A percentile compares a stretch with the other conserved stretches of the same genome.
phyloP scores from a whole-genome alignment of 257 asterid species.

The Nicotiana sylvestris region DNA sequence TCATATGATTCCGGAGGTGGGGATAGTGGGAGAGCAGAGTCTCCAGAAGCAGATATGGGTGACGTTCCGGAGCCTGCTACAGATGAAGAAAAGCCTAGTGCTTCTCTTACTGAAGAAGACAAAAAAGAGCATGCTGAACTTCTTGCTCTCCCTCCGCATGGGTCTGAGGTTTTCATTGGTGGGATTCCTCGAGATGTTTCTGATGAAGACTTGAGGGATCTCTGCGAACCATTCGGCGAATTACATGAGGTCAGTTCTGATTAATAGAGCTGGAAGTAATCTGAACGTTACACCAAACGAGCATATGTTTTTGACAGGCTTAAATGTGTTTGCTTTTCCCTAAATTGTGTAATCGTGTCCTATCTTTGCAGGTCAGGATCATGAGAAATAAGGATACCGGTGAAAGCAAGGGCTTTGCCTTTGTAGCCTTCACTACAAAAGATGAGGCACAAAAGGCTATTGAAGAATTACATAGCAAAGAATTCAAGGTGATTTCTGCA shows the following conservation, averaged over 20 bases:
- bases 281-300: background rate
- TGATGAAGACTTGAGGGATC: constrained; percentile 76
- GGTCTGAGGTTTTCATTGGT: constrained; percentile 91
- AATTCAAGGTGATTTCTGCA: constrained; percentile 60
- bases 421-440: constrained; percentile 78
- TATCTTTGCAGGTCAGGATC: constrained; percentile 67
- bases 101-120: constrained; percentile 34
- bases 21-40: constrained; percentile 53
- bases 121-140: constrained; percentile 54
- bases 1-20: constrained; percentile 49
- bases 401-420: constrained; percentile 95
- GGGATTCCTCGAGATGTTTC: constrained; percentile 82
- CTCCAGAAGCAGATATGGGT: constrained; percentile 38
- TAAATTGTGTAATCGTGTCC: constrained; percentile 6
- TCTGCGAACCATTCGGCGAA: constrained; percentile 76
- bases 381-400: constrained; percentile 93
- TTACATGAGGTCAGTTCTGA: constrained; percentile 60
- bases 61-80: constrained; percentile 35
- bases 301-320: background rate
- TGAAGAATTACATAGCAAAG: constrained; percentile 74
- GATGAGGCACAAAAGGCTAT: constrained; percentile 87
- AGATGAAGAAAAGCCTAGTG: constrained; percentile 38
- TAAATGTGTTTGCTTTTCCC: background rate
- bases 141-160: constrained; percentile 87
- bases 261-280: constrained; percentile 1